phyloP scores from a whole-genome alignment of 805 yeast species.

The Komagataella phaffii region DNA sequence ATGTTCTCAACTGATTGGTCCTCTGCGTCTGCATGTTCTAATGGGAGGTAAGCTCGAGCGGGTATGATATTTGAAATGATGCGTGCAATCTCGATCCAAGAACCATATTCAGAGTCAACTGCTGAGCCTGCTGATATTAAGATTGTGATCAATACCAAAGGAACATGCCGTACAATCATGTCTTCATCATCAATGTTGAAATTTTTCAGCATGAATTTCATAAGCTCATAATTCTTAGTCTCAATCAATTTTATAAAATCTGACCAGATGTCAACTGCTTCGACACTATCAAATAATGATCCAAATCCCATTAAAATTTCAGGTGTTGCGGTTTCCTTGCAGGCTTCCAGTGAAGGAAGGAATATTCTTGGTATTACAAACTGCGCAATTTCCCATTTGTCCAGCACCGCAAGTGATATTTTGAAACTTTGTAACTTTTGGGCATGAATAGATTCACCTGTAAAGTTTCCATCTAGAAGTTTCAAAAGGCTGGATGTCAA shows the following conservation, averaged over 20 bases:
- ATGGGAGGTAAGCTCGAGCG: slow-evolving; percentile 45
- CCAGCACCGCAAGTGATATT: slow-evolving; percentile 66
- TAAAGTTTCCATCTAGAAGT: slow-evolving; percentile 22
- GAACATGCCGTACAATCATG: slow-evolving; percentile 64
- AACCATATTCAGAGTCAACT: slow-evolving; percentile 5
- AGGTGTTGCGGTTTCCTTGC: slow-evolving; percentile 21
- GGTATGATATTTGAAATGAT: slow-evolving; percentile 43
- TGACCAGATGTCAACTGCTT: slow-evolving; percentile 68
- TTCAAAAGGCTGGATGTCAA: slow-evolving; percentile 41
- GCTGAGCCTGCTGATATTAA: slow-evolving; percentile 13
- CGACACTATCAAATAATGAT: slow-evolving; percentile 76
- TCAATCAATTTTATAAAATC: slow-evolving; percentile 33
- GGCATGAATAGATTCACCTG: slow-evolving; percentile 10
- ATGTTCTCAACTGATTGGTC: slow-evolving; percentile 3
- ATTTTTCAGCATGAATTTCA: slow-evolving; percentile 44
- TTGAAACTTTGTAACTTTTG: slow-evolving; percentile 39
- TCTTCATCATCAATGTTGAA: slow-evolving; percentile 83
- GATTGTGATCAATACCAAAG: slow-evolving; percentile 44
- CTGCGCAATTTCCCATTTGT: slow-evolving; percentile 90
- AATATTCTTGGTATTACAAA: slow-evolving; percentile 58
- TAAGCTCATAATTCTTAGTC: slow-evolving; percentile 27
- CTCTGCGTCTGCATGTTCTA: slow-evolving; percentile 24
- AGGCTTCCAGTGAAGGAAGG: slow-evolving; percentile 44
- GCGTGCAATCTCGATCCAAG: slow-evolving; percentile 28
- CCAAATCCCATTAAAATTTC: slow-evolving; percentile 47